Conservation (phyloP, 2,329 filamentous ascomycete species). For the Parascedosporium putredinis region DNA sequence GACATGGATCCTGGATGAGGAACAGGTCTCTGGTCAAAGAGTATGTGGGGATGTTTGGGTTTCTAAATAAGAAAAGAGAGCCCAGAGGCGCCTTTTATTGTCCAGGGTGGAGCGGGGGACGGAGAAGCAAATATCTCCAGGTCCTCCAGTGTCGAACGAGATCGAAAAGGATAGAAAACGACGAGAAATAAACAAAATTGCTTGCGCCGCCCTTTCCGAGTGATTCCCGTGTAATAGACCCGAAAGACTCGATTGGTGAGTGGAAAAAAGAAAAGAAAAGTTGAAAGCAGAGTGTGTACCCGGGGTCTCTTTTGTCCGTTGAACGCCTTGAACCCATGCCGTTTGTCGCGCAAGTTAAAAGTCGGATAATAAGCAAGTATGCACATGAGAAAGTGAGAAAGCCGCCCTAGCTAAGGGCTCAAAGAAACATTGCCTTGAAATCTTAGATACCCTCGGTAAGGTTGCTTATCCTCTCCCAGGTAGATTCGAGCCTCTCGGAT, state of each 20-base stretch:
- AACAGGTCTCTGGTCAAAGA: no score
- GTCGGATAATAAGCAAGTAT: background rate
- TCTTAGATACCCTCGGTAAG: slow-evolving; percentile 3
- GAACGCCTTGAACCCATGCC: slow-evolving; percentile 1
- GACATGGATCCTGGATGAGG: no score
- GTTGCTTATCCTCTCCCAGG: slow-evolving; percentile 10
- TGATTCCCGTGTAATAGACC: no score
- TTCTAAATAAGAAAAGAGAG: background rate
- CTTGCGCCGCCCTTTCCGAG: slow-evolving; percentile 2
- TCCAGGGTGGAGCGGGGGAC: background rate
- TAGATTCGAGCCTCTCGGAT: slow-evolving; percentile 18
- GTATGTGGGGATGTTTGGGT: background rate
- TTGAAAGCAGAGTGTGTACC: slow-evolving; percentile 1
- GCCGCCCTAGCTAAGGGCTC: no score
- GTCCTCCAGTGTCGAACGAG: no score
- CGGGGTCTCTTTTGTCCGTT: background rate
- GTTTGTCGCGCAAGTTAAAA: slow-evolving; percentile 1
- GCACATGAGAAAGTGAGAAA: background rate
- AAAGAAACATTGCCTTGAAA: no score
- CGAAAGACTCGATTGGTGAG: no score
- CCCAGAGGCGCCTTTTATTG: no score
- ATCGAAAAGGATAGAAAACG: no score
- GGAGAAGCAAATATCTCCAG: background rate
- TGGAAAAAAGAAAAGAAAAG: slow-evolving; percentile 3
- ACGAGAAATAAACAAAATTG: slow-evolving; percentile 4